Conservation (phyloP, 2,329 filamentous ascomycete genomes). For the Talaromyces sp. region DNA sequence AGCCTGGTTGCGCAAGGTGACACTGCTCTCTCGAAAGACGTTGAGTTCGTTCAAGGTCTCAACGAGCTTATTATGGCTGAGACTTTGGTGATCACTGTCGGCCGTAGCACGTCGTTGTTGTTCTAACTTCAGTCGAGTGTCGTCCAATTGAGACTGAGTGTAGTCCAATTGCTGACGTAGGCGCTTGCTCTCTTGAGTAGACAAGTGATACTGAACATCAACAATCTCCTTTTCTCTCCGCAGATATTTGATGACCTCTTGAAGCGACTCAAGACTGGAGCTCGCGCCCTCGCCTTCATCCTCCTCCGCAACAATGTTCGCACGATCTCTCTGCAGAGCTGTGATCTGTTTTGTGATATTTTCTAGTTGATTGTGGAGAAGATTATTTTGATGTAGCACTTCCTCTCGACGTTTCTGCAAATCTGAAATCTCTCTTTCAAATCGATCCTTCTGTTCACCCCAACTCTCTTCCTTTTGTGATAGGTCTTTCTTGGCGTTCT, state of each 20-base stretch:
- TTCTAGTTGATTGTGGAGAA: slow-evolving; percentile 86
- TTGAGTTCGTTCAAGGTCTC: slow-evolving; percentile 95
- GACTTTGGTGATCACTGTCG: slow-evolving; percentile 67
- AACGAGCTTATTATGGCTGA: slow-evolving; percentile 85
- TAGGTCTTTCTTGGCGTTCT: slow-evolving; percentile 76
- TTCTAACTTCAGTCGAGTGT: slow-evolving; percentile 80
- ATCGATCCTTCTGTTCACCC: slow-evolving; percentile 73
- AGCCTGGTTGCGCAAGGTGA: slow-evolving; percentile 81
- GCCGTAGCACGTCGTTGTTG: slow-evolving; percentile 77
- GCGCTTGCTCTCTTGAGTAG: slow-evolving; percentile 80
- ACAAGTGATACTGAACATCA: slow-evolving; percentile 91
- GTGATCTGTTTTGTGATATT: slow-evolving; percentile 75
- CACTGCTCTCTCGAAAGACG: slow-evolving; percentile 89
- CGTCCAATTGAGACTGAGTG: slow-evolving; percentile 80
- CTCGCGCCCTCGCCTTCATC: slow-evolving; percentile 49
- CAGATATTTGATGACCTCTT: slow-evolving; percentile 87
- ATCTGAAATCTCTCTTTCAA: slow-evolving; percentile 80
- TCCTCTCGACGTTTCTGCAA: slow-evolving; percentile 77
- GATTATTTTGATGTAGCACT: slow-evolving; percentile 80
- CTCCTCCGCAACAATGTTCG: slow-evolving; percentile 51
- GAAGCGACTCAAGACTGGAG: slow-evolving; percentile 67
- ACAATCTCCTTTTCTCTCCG: slow-evolving; percentile 96
- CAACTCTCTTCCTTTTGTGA: slow-evolving; percentile 81
- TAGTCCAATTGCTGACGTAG: slow-evolving; percentile 88
- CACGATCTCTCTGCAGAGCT: slow-evolving; percentile 71